A percentile compares a stretch with the other conserved stretches of the same genome.
phyloP scores from a whole-genome alignment of 495 filamentous ascomycete species.

The Neurospora sp. region DNA sequence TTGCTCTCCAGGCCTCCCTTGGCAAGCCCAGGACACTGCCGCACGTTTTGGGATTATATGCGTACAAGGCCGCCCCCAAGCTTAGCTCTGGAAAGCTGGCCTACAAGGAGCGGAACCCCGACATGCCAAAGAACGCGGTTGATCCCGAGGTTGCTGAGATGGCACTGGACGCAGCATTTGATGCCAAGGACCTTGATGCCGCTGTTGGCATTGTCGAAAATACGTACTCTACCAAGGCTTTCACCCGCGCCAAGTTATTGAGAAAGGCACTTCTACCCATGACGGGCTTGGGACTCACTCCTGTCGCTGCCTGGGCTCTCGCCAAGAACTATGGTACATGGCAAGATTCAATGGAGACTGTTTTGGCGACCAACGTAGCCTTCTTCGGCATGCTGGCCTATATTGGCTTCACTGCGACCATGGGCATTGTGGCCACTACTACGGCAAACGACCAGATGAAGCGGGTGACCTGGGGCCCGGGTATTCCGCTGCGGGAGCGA shows the following conservation, averaged over 20 bases:
- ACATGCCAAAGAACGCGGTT: conserved; percentile 58
- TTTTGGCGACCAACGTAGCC: conserved; percentile 60
- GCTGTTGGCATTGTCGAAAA: conserved; percentile 73
- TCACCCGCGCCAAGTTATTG: conserved; percentile 51
- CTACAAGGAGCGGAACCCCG: conserved; percentile 55
- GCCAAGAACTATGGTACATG: conserved; percentile 48
- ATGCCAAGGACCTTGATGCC: conserved; percentile 60
- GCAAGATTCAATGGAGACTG: conserved; percentile 63
- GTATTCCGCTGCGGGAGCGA: conserved; percentile 69
- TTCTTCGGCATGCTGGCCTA: conserved; percentile 78
- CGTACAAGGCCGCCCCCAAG: conserved; percentile 66
- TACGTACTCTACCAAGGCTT: conserved; percentile 65
- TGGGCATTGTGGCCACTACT: conserved; percentile 74
- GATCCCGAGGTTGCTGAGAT: conserved; percentile 51
- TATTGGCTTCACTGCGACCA: conserved; percentile 60
- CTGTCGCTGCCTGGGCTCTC: conserved; percentile 57
- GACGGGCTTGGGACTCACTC: conserved; percentile 41
- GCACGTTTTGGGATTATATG: conserved; percentile 70
- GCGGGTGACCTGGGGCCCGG: conserved; percentile 75
- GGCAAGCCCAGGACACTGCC: conserved; percentile 64
- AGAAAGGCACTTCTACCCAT: conserved; percentile 33
- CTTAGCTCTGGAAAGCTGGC: conserved; percentile 45
- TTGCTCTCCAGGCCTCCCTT: conserved; percentile 61
- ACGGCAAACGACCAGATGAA: conserved; percentile 93
- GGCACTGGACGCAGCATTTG: conserved; percentile 70